phyloP scores from a whole-genome alignment of 345 rosid genomes.

The Mallotus nudiflorus region DNA sequence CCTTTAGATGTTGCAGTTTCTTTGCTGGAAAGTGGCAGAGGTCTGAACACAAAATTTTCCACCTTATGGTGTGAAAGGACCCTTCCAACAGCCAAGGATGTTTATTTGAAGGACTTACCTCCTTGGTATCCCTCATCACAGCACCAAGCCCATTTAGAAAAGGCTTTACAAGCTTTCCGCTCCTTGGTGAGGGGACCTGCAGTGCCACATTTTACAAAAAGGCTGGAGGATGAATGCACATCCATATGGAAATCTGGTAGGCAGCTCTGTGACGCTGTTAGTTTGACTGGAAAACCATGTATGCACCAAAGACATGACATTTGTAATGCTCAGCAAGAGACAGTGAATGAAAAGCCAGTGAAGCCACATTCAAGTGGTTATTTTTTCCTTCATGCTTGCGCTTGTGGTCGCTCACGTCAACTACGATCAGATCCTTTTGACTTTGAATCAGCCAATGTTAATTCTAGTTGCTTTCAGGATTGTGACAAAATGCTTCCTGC shows the following conservation, averaged over 20 bases:
- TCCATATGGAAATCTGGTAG: slow-evolving; percentile 80
- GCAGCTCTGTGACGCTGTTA: slow-evolving; percentile 83
- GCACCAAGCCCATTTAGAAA: slow-evolving; percentile 64
- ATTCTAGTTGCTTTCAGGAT: slow-evolving; percentile 54
- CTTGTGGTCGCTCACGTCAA: slow-evolving; percentile 75
- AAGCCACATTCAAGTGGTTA: slow-evolving; percentile 75
- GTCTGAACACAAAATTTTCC: slow-evolving; percentile 63
- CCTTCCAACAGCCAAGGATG: slow-evolving; percentile 73
- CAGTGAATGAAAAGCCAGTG: slow-evolving; percentile 25
- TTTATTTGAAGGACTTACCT: slow-evolving; percentile 71
- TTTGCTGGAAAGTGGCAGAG: slow-evolving; percentile 65
- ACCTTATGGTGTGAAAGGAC: slow-evolving; percentile 73
- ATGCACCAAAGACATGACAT: slow-evolving; percentile 63
- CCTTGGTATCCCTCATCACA: slow-evolving; percentile 66
- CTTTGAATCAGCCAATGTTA: slow-evolving; percentile 66
- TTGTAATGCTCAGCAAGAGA: slow-evolving; percentile 31
- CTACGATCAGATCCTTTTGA: slow-evolving; percentile 69
- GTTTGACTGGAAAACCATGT: slow-evolving; percentile 89
- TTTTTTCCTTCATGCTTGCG: slow-evolving; percentile 83
- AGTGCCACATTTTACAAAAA: slow-evolving; percentile 52
- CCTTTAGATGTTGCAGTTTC: slow-evolving; percentile 61
- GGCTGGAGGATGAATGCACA: slow-evolving; percentile 70
- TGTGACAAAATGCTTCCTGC: slow-evolving; percentile 70
- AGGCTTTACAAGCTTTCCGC: slow-evolving; percentile 57
- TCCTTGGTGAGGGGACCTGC: slow-evolving; percentile 85